Evolutionary conservation across 1,284 basidiomycete genomes (phyloP), one percentile per base, ranked within the genome.

Genomic region (Pseudozyma pruni): DNA sequence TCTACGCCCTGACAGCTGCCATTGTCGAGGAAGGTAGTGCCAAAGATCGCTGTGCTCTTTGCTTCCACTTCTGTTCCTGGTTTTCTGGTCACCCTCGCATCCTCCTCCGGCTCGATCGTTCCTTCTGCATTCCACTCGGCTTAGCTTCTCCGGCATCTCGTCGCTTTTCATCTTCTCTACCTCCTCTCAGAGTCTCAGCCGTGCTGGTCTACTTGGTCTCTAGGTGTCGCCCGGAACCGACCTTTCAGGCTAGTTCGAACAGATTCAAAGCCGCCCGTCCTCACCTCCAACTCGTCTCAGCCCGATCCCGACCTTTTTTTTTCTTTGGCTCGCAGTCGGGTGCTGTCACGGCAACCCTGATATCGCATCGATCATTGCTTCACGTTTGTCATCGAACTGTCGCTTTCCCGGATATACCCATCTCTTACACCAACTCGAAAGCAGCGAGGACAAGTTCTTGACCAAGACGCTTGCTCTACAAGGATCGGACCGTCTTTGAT

Each of bases 351-450:
- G n/a, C n/a, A n/a, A n/a, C n/a, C n/a, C n/a, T n/a, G n/a, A n/a
- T n/a, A n/a, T n/a, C n/a, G n/a, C n/a, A n/a, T n/a, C n/a, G n/a
- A n/a, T n/a, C n/a, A n/a, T n/a, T n/a, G n/a, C n/a, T n/a, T n/a
- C n/a, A n/a, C n/a, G n/a, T n/a, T n/a, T n/a, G n/a, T n/a, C n/a
- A n/a, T n/a, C n/a, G n/a, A n/a, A n/a, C n/a, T n/a, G n/a, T n/a
- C n/a, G n/a, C n/a, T n/a, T n/a, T n/a, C n/a, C 25, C 38, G 49
- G 46, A 46, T 57, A 58, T 58, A 54, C 46, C 54, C 46, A 14
- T n/a, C 35, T 32, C 20, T 16, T 27, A 31, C 11, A 31, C 13
- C n/a, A 27, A 7, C 17, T 37, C 8, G 27, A 33, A 23, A 20
- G 16, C 32, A n/a, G n/a, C n/a, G n/a, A n/a, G n/a, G n/a, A 19